Conservation (phyloP, 2,329 filamentous ascomycete genomes). For the Botrytis deweyae region DNA sequence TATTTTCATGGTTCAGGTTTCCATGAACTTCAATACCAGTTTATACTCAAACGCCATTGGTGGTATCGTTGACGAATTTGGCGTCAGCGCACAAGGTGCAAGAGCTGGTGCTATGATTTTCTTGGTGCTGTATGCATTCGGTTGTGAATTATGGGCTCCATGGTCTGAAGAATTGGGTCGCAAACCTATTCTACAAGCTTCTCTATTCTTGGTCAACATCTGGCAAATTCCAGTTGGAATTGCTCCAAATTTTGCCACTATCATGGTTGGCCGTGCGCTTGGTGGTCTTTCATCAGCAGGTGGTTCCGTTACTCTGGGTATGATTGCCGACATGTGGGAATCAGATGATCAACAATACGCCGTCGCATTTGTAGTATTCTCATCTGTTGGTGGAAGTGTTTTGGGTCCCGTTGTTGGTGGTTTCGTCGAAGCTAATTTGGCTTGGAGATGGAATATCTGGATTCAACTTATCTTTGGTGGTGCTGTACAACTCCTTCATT, state of each 20-base stretch:
- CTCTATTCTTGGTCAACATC: constrained; percentile 73
- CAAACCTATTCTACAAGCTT: constrained; percentile 71
- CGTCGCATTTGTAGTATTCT: constrained; percentile 74
- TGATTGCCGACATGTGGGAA: constrained; percentile 75
- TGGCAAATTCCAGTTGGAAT: constrained; percentile 72
- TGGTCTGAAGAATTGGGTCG: constrained; percentile 84
- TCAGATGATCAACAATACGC: constrained; percentile 71
- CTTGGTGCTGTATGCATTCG: constrained; percentile 77
- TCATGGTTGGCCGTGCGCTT: constrained; percentile 68
- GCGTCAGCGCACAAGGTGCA: constrained; percentile 66
- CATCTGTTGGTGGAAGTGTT: constrained; percentile 74
- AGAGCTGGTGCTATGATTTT: constrained; percentile 76
- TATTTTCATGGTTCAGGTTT: constrained; percentile 71
- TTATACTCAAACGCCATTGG: constrained; percentile 68
- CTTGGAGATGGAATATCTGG: constrained; percentile 81
- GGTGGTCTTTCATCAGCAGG: constrained; percentile 71
- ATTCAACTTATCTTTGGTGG: constrained; percentile 78
- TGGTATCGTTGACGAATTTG: constrained; percentile 66
- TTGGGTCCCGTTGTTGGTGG: constrained; percentile 77
- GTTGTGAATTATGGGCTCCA: constrained; percentile 84
- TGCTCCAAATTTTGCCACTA: constrained; percentile 68
- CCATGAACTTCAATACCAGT: constrained; percentile 78
- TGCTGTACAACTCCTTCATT: constrained; percentile 65
- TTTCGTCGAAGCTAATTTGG: constrained; percentile 65
- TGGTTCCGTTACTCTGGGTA: constrained; percentile 70